Evolutionary conservation across 164 flowering plant genomes (phyloP), one percentile per base, ranked within the genome.

Genomic region (Vitis rupestris): DNA sequence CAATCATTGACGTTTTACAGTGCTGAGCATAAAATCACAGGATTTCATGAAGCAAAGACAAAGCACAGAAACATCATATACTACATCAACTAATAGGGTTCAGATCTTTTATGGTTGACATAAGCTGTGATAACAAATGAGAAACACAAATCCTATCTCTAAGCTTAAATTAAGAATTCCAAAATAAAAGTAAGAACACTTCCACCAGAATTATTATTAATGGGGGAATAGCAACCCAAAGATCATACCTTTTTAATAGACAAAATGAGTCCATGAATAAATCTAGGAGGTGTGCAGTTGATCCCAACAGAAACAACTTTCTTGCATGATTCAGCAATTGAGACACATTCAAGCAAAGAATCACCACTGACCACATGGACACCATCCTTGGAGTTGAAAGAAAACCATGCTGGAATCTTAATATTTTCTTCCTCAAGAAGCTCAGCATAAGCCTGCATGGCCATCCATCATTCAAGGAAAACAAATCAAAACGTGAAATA

Each of bases 211-310:
- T 37, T 37, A 37, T 37, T 37, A 37, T 10, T 9, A 49, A 8
- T 9, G 64, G 16, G 48, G 62, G 29, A 53, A 67, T 59, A 64
- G 17, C 51, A 13, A 31, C 17, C 11, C 47, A 50, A 61, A 67
- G 27, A 50, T 2, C 27, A 15, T 82, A 92, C 97, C 97, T 88
- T 82, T 51, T 63, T 57, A 19, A 91, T 74, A 8, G 88, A 82
- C 56, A 65, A 65, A 68, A 94, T 75, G 49, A 94, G 75, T 9
- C 78, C 91, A 72, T 79, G 85, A 72, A 92, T 89, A 70, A 76
- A 87, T 75, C 94, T 82, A 16, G 98, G 98, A 71, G 98, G 80
- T 51, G 98, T 91, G 49, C 98, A 94, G 76, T 94, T 94, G 82
- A 90, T 85, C 72, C 98, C 98, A 58, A 94, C 83, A n/a, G 88